phyloP scores from a whole-genome alignment of 768 basidiomycete genomes.

The Leccinum obscurum region DNA sequence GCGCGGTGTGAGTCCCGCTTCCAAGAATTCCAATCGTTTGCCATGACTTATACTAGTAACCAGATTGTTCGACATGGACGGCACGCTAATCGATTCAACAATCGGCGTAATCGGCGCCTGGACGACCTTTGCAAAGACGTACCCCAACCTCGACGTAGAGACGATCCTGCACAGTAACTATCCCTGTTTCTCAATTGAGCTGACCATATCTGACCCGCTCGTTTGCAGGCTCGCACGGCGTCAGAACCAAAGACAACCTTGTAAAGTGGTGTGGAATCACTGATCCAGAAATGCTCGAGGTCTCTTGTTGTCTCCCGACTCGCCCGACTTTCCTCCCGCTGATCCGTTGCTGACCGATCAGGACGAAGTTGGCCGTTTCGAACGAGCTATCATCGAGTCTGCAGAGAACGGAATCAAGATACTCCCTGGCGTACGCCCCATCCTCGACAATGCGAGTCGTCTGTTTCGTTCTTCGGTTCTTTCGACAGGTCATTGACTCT shows the following conservation, averaged over 20 bases:
- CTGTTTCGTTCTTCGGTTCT: neutral
- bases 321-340: neutral
- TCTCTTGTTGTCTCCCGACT: constrained; percentile 28
- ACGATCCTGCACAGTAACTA: constrained; percentile 62
- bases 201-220: neutral
- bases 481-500: constrained; percentile 9
- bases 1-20: constrained; percentile 39
- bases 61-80: constrained; percentile 84
- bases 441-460: constrained; percentile 53
- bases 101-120: constrained; percentile 82
- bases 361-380: constrained; percentile 77
- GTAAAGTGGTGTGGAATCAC: constrained; percentile 66
- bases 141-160: constrained; percentile 62
- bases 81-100: constrained; percentile 81
- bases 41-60: neutral
- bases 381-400: constrained; percentile 70
- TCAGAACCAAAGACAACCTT: constrained; percentile 83
- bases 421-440: constrained; percentile 67
- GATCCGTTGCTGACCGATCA: constrained; percentile 26
- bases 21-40: neutral
- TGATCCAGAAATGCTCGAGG: constrained; percentile 70
- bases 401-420: constrained; percentile 61
- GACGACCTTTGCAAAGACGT: constrained; percentile 70
- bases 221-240: constrained; percentile 69
- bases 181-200: constrained; percentile 1